Evolutionary conservation across 2,329 filamentous ascomycete species (phyloP).

Genomic region (Pochonia chlamydosporia): DNA sequence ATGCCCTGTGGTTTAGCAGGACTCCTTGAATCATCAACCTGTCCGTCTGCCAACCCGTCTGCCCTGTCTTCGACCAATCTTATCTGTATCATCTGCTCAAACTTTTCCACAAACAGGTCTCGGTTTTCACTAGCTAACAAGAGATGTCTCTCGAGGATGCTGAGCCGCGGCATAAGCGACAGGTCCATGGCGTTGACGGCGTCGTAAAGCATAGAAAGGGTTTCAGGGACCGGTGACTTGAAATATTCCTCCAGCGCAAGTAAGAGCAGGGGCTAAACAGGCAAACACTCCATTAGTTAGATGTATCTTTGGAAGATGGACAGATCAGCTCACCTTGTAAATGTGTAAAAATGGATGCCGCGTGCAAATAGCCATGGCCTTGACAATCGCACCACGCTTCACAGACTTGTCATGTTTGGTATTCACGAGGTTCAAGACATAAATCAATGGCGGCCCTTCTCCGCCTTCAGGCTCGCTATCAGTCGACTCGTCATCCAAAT

Average conservation of each 20-base stretch:
- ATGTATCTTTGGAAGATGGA: neutral
- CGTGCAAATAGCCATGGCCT: slow-evolving; percentile 98
- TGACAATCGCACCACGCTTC: slow-evolving; percentile 90
- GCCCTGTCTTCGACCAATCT: slow-evolving; percentile 62
- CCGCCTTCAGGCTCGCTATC: slow-evolving; percentile 62
- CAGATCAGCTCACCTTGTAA: slow-evolving; percentile 66
- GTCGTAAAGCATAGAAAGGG: slow-evolving; percentile 80
- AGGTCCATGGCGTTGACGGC: slow-evolving; percentile 96
- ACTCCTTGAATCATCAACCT: slow-evolving; percentile 39
- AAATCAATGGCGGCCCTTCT: slow-evolving; percentile 88
- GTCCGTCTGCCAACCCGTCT: slow-evolving; percentile 31
- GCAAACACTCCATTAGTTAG: slow-evolving; percentile 11
- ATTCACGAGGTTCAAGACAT: slow-evolving; percentile 95
- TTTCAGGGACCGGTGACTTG: slow-evolving; percentile 82
- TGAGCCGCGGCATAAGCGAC: slow-evolving; percentile 83
- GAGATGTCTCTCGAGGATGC: slow-evolving; percentile 75
- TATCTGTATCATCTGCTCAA: slow-evolving; percentile 87
- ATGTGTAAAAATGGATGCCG: slow-evolving; percentile 96
- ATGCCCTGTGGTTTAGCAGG: slow-evolving; percentile 43
- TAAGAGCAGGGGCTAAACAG: slow-evolving; percentile 69
- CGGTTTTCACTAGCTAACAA: slow-evolving; percentile 88
- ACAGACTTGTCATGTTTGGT: slow-evolving; percentile 93
- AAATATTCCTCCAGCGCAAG: slow-evolving; percentile 96
- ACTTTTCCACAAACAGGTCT: slow-evolving; percentile 96
- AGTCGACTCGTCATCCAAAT: slow-evolving; percentile 47